Base-by-base conservation (phyloP, 768 basidiomycete species). In the Pulveroboletus sp. region DNA sequence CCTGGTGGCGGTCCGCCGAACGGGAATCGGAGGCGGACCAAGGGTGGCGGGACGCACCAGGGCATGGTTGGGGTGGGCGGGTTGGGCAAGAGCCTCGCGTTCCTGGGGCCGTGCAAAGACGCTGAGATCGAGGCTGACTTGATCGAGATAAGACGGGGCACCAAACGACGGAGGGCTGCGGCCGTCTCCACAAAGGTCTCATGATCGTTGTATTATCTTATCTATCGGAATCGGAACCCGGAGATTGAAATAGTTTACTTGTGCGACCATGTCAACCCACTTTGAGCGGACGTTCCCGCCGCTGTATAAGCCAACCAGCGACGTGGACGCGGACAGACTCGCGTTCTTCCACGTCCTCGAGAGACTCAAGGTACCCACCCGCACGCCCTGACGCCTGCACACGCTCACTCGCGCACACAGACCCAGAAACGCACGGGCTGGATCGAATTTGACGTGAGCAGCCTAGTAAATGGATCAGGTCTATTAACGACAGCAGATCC, bases 391-490 rank as follows among this genome's bases (percentile, higher is more conserved):
- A n/a, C 20, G 4, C 14, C 5, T 20, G 3, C 38, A 16, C n/a
- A 2, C 12, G 1, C 29, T 43, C 32, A 51, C 53, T 46, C 29
- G n/a, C 45, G 2, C 47, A 12, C 20, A 29, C 57, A 96, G 93
- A 94, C 89, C 0, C 93, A 97, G 63, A 95, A 93, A 66, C 80
- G 95, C 9, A 96, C 93, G 0, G 95, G 95, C 53, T 99, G 94
- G 95, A 79, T 93, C 27, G 78, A 94, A 57, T 78, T 92, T 60
- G 78, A 86, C 49, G 57, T 58, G 35, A 59, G 27, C 12, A n/a
- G n/a, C 27, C 22, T 10, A 22, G 3, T 12, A 35, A 38, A n/a
- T 16, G 22, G 26, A 16, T 6, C 42, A 22, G 36, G 6, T 31
- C 31, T 12, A 51, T 32, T 61, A 39, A 61, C 51, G 1, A 36